Base-by-base conservation (phyloP, 148 eudicot species). In the Rhododendron henanense region DNA sequence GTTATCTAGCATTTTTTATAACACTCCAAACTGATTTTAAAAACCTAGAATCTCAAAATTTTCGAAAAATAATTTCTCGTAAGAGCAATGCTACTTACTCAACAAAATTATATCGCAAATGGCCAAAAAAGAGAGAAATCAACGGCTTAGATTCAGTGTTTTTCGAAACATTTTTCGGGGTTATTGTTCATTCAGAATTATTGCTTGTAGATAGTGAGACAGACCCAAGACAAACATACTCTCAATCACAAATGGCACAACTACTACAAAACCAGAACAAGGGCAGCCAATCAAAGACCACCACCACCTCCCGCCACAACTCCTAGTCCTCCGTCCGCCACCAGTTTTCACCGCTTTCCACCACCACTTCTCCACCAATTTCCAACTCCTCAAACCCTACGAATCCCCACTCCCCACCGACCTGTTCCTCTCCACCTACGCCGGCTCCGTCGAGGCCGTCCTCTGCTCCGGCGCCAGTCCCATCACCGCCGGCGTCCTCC, bases 301-400 rank as follows among this genome's bases (percentile, higher is more conserved):
- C 44, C 44, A 5, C 44, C 44, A 5, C 44, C 44, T 0, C 9
- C 82, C 15, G n/a, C 85, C 78, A 28, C 19, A 86, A 51, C 81
- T 94, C 71, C 61, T 95, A 0, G 23, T 95, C 48, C 83, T 95
- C 1, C 83, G 84, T 47, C 93, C 95, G 7, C 94, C 93, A 4
- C 31, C 67, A 6, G 78, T 90, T 0, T 94, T 83, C 93, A 86
- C 23, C 23, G 10, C 3, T 2, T 57, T 85, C 86, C 86, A 88
- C 35, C 0, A 84, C 65, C 79, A 87, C 35, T 90, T 91, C 84
- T 86, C 88, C 11, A 67, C 78, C 44, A 86, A 47, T 75, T 94
- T 93, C 88, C 65, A 83, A 48, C 25, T 92, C 89, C 83, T 95
- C 61, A 91, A 88, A 65, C 85, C 94, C n/a, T 90, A 87, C 88